These are phyloP conservation scores for Tetrapyrgos nigripes DNA, from an alignment of 1,284 basidiomycete genomes.

Conservation along the genomic window DNA sequence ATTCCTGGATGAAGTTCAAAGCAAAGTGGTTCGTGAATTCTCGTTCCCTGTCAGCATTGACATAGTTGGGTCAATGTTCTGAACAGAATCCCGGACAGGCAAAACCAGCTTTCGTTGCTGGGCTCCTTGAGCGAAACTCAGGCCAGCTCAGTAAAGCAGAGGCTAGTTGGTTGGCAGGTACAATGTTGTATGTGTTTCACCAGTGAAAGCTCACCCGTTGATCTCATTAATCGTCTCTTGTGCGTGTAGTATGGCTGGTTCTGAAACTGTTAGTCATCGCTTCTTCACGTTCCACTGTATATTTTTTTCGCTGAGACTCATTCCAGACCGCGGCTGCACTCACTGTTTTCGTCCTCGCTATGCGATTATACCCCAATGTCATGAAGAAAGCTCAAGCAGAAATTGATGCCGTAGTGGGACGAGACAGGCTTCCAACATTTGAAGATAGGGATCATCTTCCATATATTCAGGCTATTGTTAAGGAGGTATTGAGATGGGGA, in stretches of 20 bases:
- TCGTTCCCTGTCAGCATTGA: not conserved
- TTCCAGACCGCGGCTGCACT: slow-evolving; percentile 18
- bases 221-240: not conserved
- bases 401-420: slow-evolving; percentile 34
- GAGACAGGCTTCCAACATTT: slow-evolving; percentile 33
- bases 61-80: not conserved
- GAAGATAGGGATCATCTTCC: slow-evolving; percentile 32
- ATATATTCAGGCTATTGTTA: slow-evolving; percentile 30
- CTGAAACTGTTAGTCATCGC: slow-evolving; percentile 12
- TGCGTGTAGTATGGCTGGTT: slow-evolving; percentile 11
- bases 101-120: not conserved
- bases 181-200: slow-evolving; percentile 7
- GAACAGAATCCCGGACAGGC: not conserved
- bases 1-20: not conserved
- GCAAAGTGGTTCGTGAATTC: not conserved
- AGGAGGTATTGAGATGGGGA: slow-evolving; percentile 22
- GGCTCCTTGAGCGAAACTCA: not conserved
- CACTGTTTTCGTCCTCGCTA: slow-evolving; percentile 22
- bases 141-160: not conserved
- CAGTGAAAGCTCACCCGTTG: too few species aligned
- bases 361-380: slow-evolving; percentile 34
- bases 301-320: not conserved
- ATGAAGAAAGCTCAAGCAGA: slow-evolving; percentile 33
- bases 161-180: slow-evolving; percentile 11
- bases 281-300: not conserved